Conservation (phyloP, 345 rosid genomes). For the Crucihimalaya himalaica region DNA sequence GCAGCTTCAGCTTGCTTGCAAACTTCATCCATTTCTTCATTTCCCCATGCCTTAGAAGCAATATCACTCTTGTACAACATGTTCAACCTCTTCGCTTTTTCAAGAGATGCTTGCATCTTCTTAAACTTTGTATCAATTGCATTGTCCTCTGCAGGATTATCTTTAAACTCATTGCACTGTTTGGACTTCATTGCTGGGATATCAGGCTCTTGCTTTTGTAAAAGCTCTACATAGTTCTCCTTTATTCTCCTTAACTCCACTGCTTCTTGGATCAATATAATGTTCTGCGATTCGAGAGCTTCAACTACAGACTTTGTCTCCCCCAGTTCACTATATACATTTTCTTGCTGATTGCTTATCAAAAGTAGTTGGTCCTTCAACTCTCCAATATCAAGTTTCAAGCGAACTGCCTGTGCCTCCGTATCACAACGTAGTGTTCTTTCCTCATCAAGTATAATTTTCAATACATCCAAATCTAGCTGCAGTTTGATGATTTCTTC, state of each 20-base stretch:
- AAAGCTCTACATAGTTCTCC: constrained; percentile 49
- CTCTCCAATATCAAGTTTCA: constrained; percentile 58
- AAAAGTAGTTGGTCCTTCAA: constrained; percentile 39
- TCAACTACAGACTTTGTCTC: constrained; percentile 71
- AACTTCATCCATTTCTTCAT: constrained; percentile 71
- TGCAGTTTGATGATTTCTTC: constrained; percentile 80
- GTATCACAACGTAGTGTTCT: constrained; percentile 50
- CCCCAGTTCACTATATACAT: constrained; percentile 48
- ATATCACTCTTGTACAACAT: constrained; percentile 63
- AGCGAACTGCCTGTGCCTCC: constrained; percentile 50
- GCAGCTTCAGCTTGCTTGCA: constrained; percentile 84
- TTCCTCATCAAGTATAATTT: constrained; percentile 82
- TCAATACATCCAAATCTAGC: constrained; percentile 81
- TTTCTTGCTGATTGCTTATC: constrained; percentile 53
- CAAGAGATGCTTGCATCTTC: constrained; percentile 89
- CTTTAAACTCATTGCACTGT: constrained; percentile 52
- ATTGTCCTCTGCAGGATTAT: constrained; percentile 46
- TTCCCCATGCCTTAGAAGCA: constrained; percentile 65
- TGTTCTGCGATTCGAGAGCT: constrained; percentile 83
- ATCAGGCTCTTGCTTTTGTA: constrained; percentile 60
- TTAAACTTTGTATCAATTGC: constrained; percentile 56
- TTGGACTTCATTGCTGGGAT: constrained; percentile 54
- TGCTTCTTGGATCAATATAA: constrained; percentile 62
- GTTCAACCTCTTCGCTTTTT: constrained; percentile 76
- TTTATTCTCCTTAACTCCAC: constrained; percentile 63